A percentile compares a stretch with the other conserved stretches of the same genome.
These are phyloP conservation scores for Apophysomyces sp. DNA, from an alignment of 371 early-diverging fungal genomes.

Conservation along the genomic window DNA sequence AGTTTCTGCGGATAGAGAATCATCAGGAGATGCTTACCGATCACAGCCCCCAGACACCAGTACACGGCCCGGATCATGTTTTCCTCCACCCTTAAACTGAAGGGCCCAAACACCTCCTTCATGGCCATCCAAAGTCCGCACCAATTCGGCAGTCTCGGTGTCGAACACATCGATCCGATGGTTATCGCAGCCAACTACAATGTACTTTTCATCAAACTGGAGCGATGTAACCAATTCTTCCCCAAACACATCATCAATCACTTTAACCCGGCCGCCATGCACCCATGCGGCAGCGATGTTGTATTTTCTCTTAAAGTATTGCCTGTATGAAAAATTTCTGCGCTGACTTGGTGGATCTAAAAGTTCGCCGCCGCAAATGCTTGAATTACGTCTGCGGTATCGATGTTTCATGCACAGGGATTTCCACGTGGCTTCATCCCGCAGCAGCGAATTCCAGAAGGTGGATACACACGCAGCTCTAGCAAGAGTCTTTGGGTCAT, in stretches of 20 bases:
- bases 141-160: constrained; percentile 64
- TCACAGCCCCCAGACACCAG: constrained; percentile 81
- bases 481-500: constrained; percentile 66
- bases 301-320: constrained; percentile 74
- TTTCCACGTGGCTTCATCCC: constrained; percentile 47
- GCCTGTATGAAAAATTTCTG: constrained; percentile 64
- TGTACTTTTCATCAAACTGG: constrained; percentile 84
- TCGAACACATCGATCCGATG: constrained; percentile 84
- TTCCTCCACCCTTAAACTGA: constrained; percentile 67
- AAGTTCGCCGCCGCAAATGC: constrained; percentile 51
- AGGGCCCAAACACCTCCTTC: constrained; percentile 96
- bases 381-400: constrained; percentile 11
- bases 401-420: constrained; percentile 35
- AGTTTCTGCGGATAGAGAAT: constrained; percentile 9
- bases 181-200: constrained; percentile 87
- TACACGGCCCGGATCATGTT: constrained; percentile 64
- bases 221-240: constrained; percentile 81
- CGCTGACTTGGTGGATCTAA: constrained; percentile 46
- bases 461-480: constrained; percentile 66
- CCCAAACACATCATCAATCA: constrained; percentile 78
- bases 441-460: constrained; percentile 68
- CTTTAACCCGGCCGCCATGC: constrained; percentile 64
- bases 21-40: constrained; percentile 46
- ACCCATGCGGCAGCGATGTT: constrained; percentile 78
- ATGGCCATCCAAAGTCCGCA: constrained; percentile 81